Base-by-base conservation (phyloP, 306 rosid genomes). In the Vigna reflexopilosa region DNA sequence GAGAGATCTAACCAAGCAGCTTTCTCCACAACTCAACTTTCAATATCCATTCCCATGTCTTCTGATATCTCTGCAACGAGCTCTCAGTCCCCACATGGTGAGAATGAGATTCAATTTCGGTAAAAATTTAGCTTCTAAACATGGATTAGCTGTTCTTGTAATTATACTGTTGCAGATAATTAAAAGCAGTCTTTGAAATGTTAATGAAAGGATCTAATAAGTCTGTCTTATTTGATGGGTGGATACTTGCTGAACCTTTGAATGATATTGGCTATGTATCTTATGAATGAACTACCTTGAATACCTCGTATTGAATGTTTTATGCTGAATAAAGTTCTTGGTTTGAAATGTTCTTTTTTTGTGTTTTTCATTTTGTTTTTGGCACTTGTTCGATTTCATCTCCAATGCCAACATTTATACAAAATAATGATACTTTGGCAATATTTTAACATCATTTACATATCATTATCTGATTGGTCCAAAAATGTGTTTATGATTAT, bases 41-140 rank as follows among this genome's bases (percentile, higher is more conserved):
- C 86, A 50, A 83, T 83, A 30, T 78, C 86, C 54, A 78, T 83
- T 59, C 86, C 86, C 10, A 73, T 78, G 86, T 83, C 86, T 50
- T 83, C 86, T 4, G 80, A 78, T 54, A 78, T 83, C 83, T 83
- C 86, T 42, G 73, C 73, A 16, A 40, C 73, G 5, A 83, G 72
- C 83, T 78, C 86, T 51, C 83, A 73, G 30, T 83, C 86, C 6
- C 86, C 83, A 42, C 79, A 83, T 19, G 77, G 85, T 72, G 82
- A 80, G 77, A 34, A 79, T 77, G 82, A 80, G 73, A 47, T 75
- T 80, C 71, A 48, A 66, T 40, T 50, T 19, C 6, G 34, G 49
- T 30, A 16, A 82, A 56, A 49, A 57, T 71, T 80, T 24, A 3
- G 67, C 50, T 32, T 76, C 72, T 56, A 56, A 52, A 62, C 28